Base-by-base conservation (phyloP, 495 filamentous ascomycete genomes). In the Aspergillus carlsbadensis region DNA sequence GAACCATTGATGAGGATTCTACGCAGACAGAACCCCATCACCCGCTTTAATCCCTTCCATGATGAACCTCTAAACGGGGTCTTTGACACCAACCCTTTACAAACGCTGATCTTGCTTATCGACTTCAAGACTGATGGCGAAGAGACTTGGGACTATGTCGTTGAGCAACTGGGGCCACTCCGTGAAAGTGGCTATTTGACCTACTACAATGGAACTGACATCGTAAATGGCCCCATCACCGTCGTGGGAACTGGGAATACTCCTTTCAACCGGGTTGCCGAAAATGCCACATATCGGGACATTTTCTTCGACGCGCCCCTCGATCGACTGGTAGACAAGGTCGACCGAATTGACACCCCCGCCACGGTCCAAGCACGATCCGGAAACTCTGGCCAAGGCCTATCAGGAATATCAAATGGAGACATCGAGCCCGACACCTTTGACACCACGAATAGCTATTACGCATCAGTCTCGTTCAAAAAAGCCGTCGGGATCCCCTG, bases 241-340 rank as follows among this genome's bases (percentile, higher is more conserved):
- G 82, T 95, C 0, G 85, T 95, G 14, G 89, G 84, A 7, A 93
- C 91, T 1, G 91, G 91, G 7, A 87, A 87, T 60, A 81, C 89
- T 0, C 88, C 90, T 0, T 91, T 94, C 65, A 78, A 88, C 39
- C 63, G 74, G 15, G 69, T 88, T 18, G 71, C 73, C 20, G 68
- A 75, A 20, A 72, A 79, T 45, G 50, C 67, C 6, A 72, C 74
- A 0, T 71, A 76, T 52, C 73, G 84, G 18, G 79, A 85, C 63
- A 78, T 81, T 42, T 88, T 88, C 77, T 87, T 79, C 65, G 85
- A 88, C 57, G 84, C 81, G 0, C 83, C 81, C 4, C 75, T 87
- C 5, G 68, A 75, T 43, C 61, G 64, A 35, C 57, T 78, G 1
- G 52, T 71, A 6, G 68, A 68, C 7, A 48, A 61, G 13, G 56